A percentile compares a stretch with the other conserved stretches of the same genome.
These are phyloP conservation scores for Camellia granthamiana DNA, from an alignment of 148 eudicot genomes.

Conservation along the genomic window DNA sequence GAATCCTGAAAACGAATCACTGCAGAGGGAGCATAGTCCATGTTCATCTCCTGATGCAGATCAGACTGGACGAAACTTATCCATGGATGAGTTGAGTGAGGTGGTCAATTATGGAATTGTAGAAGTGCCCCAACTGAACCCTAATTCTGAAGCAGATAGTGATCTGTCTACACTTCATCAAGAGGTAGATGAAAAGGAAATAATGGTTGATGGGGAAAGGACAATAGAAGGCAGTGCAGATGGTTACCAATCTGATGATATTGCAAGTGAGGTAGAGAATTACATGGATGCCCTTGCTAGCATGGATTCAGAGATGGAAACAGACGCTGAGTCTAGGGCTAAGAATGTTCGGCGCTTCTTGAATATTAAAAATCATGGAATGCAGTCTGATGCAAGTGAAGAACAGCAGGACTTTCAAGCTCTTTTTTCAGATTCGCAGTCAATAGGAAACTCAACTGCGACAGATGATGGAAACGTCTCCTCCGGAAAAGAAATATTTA, in stretches of 20 bases:
- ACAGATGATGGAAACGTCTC: slow-evolving; percentile 55
- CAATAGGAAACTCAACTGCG: slow-evolving; percentile 54
- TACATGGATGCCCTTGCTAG: slow-evolving; percentile 83
- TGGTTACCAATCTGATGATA: slow-evolving; percentile 55
- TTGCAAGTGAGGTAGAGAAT: slow-evolving; percentile 76
- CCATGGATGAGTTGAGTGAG: slow-evolving; percentile 32
- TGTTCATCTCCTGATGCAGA: slow-evolving; percentile 37
- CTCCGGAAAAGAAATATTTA: slow-evolving; percentile 37
- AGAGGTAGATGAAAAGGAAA: slow-evolving; percentile 38
- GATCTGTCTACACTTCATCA: slow-evolving; percentile 23
- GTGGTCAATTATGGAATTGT: slow-evolving; percentile 20
- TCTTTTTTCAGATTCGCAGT: slow-evolving; percentile 55
- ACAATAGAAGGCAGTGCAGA: slow-evolving; percentile 37
- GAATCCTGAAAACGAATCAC: slow-evolving; percentile 45
- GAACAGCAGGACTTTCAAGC: slow-evolving; percentile 32
- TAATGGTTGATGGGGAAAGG: slow-evolving; percentile 37
- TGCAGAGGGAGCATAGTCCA: too few species aligned
- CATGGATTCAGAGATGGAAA: slow-evolving; percentile 80
- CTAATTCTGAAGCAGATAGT: slow-evolving; percentile 22
- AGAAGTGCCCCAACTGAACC: slow-evolving; percentile 18
- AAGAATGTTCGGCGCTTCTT: slow-evolving; percentile 28
- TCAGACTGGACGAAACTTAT: slow-evolving; percentile 31
- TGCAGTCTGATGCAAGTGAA: slow-evolving; percentile 57
- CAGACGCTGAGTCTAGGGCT: slow-evolving; percentile 56
- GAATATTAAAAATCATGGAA: slow-evolving; percentile 29